Evolutionary conservation across 2,329 filamentous ascomycete genomes (phyloP), one percentile per base, ranked within the genome.

Genomic region (Fusarium mundagurra): DNA sequence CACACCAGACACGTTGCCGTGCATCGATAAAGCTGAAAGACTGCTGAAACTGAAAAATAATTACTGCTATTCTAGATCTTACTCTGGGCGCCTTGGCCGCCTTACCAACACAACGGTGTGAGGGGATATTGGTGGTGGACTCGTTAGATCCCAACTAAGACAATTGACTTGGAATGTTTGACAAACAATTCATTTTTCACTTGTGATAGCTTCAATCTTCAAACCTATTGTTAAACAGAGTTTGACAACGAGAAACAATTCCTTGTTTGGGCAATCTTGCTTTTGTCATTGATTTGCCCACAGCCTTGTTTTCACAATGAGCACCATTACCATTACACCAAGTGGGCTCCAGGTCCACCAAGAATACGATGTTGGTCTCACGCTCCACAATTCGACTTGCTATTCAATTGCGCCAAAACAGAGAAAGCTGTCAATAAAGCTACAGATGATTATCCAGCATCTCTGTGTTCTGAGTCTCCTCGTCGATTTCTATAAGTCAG

Each of bases 371-470:
- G 20, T 2, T 27, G 34, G 34, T 22, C 3, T n/a, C 1, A 1
- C 3, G 20, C n/a, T 38, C 13, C 34, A 27, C 0, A 2, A 27
- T 29, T 38, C 24, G 0, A 22, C 0, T 6, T 54, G 12, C 9
- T 54, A 54, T 3, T 38, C 51, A 11, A 39, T 54, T 29, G 51
- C 51, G 0, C 34, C 34, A 0, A 54, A 54, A 8, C 34, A 29
- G 24, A 27, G 3, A 6, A 54, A 13, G 24, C 24, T 17, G 3
- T 14, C 9, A 6, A 2, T 6, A 8, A 54, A 27, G 0, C 0
- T 27, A 0, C 5, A 38, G 0, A 2, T 6, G 0, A 0, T 51
- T 0, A n/a, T 51, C 8, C n/a, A 34, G 9, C 12, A 34, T 0
- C 31, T 34, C 6, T 24, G 3, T 7, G 0, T 18, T 5, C 8